A percentile compares a stretch with the other conserved stretches of the same genome.
Evolutionary conservation across 352 stramenopile genomes (phyloP).

Genomic region (Phytophthora cactorum): DNA sequence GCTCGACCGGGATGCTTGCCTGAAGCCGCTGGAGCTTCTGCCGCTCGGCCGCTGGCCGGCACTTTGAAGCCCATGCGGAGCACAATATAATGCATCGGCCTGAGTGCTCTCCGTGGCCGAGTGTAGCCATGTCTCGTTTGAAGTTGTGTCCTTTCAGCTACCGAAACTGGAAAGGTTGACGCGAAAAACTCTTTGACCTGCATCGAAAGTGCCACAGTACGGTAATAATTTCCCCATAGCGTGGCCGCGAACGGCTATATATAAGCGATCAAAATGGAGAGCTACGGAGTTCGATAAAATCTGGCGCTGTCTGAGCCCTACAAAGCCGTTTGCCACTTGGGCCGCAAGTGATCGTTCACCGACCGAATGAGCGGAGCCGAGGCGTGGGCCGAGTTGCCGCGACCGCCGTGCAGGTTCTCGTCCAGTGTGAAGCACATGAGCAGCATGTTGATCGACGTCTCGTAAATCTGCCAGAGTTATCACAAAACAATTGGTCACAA

Average conservation of each 20-base stretch:
- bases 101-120: no score
- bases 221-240: no score
- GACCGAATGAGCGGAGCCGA: conserved; percentile 71
- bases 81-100: no score
- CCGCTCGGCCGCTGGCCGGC: background rate
- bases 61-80: no score
- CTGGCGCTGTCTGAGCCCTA: conserved; percentile 27
- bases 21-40: conserved; percentile 10
- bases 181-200: conserved; percentile 3
- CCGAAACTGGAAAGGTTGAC: conserved; percentile 10
- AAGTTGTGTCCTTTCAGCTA: conserved; percentile 1
- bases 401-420: conserved; percentile 82
- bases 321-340: conserved; percentile 84
- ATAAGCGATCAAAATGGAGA: conserved; percentile 24
- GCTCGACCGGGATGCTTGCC: background rate
- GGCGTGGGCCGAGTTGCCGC: conserved; percentile 70
- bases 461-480: conserved; percentile 63
- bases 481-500: background rate
- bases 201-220: no score
- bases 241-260: background rate
- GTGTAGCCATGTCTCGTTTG: conserved; percentile 24
- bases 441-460: conserved; percentile 87
- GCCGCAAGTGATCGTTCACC: conserved; percentile 83
- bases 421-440: conserved; percentile 88
- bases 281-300: background rate